Conservation (phyloP, 139 green algal species). For the Deuterostichococcus epilithicus region DNA sequence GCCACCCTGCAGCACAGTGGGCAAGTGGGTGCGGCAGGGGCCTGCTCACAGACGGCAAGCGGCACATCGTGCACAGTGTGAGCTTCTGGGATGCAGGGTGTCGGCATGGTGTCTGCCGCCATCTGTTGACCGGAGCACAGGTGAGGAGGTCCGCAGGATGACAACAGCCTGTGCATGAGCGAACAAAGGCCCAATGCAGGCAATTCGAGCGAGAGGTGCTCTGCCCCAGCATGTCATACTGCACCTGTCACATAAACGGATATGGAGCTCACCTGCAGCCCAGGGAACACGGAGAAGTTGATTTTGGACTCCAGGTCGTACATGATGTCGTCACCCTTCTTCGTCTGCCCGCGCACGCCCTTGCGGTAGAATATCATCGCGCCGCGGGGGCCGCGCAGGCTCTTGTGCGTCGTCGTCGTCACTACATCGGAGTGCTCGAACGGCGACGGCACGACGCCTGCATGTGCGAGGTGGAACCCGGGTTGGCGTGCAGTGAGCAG, state of each 20-base stretch:
- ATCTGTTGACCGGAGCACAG: too few species aligned
- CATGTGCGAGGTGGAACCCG: too few species aligned
- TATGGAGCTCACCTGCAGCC: conserved; percentile 48
- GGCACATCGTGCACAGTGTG: too few species aligned
- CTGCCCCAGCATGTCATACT: neutral
- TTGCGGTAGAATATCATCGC: conserved; percentile 99
- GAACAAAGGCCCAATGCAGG: conserved; percentile 36
- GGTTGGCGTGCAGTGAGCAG: too few species aligned
- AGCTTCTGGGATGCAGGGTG: too few species aligned
- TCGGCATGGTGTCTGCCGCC: too few species aligned
- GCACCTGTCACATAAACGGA: neutral
- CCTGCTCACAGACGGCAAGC: too few species aligned
- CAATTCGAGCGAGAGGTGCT: too few species aligned
- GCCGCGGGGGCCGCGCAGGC: conserved; percentile 80
- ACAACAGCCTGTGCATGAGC: too few species aligned
- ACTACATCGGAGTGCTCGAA: conserved; percentile 95
- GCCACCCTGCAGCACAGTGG: conserved; percentile 78
- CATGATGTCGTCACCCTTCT: conserved; percentile 78
- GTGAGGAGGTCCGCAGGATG: too few species aligned
- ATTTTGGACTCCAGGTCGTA: conserved; percentile 96
- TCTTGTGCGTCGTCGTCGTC: conserved; percentile 99
- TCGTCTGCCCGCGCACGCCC: conserved; percentile 69
- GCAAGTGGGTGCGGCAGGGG: too few species aligned
- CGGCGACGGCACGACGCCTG: conserved; percentile 79
- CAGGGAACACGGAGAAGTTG: conserved; percentile 93